Evolutionary conservation across 805 yeast genomes (phyloP), one percentile per base, ranked within the genome.

Genomic region (Saccharomycopsis fibuligera): DNA sequence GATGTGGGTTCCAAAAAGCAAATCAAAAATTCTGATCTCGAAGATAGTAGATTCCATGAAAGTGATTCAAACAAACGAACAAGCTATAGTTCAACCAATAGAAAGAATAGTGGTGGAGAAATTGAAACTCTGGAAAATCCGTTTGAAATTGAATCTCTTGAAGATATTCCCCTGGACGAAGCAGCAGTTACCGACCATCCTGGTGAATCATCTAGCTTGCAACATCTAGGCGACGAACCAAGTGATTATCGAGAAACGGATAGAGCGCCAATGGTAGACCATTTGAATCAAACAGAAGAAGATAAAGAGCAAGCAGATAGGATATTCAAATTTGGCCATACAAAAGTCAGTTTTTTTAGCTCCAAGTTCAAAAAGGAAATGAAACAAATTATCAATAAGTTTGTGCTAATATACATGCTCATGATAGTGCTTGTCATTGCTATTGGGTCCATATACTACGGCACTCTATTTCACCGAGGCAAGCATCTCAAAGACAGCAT

Each of bases 361-460:
- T 33, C 49, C 16, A 48, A 42, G 29, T 30, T 51, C 38, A 35
- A 37, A 17, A 23, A 23, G 12, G 45, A 51, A 27, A 45, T 45
- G 49, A 45, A n/a, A 16, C 39, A 48, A 22, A 24, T 51, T 10
- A 16, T 48, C 19, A 45, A 45, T 29, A 36, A 49, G 31, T 51
- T 51, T 42, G 17, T 51, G 3, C 44, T 38, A 5, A 51, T 51
- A 16, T 51, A 51, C 24, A 41, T 47, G 4, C 31, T 51, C 16
- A 51, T 51, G 53, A 27, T 51, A 17, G 27, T 42, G 5, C 45
- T 51, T 17, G 38, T 51, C 14, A 45, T 51, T 19, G 29, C 38
- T 12, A 48, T 51, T 31, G 55, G 55, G 4, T 47, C 51, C 21
- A 29, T 51, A 4, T 51, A 39, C 23, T 51, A 51, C 35, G 55